Evolutionary conservation across 2,329 filamentous ascomycete genomes (phyloP), one percentile per base, ranked within the genome.

Genomic region (Scedosporium minutisporum): DNA sequence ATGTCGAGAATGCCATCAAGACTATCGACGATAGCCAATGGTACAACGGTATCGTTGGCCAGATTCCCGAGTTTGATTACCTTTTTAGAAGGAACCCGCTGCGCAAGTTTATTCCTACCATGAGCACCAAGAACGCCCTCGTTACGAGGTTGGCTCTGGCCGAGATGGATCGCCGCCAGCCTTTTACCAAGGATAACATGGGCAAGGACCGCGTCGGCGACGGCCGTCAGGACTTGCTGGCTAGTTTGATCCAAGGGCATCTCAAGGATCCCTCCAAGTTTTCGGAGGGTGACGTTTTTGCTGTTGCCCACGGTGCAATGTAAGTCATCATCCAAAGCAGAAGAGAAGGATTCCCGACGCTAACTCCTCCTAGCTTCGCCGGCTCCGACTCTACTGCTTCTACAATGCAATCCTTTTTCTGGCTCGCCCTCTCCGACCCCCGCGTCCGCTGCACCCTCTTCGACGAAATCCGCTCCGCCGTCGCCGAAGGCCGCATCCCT

Each of bases 321-420:
- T 81, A 66, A 74, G 78, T 71, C 12, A 12, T 27, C 27, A 18
- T 62, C 48, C 38, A 4, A 38, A 21, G 10, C 21, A 33, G 5
- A 46, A 23, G 58, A 21, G 27, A 46, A 6, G 3, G 0, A n/a
- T 42, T 29, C 25, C 42, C 2, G 27, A n/a, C 16, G 6, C 53
- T 57, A 57, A 51, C 48, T 9, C 23, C n/a, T 6, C 9, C 1
- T 51, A 83, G 80, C 65, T 82, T 85, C 68, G 82, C 83, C 16
- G 84, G 84, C 27, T 84, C 83, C 21, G 83, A 86, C 71, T 84
- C 83, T 0, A 85, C 83, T 0, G 83, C 83, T 10, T 82, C 80
- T 6, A 82, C 80, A 0, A 83, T 83, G 80, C 80, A 83, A 65
- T 82, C 80, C 62, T 81, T 83, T 69, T 82, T 81, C 73, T 80